A percentile compares a stretch with the other conserved stretches of the same genome.
Evolutionary conservation across 345 rosid species (phyloP).

Genomic region (Zanthoxylum bungeanum): DNA sequence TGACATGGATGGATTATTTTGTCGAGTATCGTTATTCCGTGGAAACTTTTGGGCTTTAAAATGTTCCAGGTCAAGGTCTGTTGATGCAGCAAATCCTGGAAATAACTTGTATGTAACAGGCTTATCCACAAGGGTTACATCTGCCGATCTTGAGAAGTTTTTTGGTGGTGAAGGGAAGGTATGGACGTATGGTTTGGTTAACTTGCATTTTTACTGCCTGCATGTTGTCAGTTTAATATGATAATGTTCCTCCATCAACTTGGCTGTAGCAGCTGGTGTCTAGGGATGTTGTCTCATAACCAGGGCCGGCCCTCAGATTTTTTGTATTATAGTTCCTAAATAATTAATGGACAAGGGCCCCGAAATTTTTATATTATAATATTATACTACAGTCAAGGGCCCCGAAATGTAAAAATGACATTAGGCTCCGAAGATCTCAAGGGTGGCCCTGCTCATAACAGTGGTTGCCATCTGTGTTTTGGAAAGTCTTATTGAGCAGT

Average conservation of each 20-base stretch:
- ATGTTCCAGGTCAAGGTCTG: constrained; percentile 49
- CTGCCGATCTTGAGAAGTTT: constrained; percentile 48
- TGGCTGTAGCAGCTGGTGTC: background rate
- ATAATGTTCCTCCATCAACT: background rate
- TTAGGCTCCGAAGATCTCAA: too few relatives aligned
- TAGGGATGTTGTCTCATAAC: background rate
- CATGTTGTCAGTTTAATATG: background rate
- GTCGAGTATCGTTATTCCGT: background rate
- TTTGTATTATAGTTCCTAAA: too few relatives aligned
- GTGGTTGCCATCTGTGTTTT: background rate
- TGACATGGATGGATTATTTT: background rate
- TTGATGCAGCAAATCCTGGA: constrained; percentile 47
- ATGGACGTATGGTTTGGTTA: constrained; percentile 33
- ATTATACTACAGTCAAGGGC: too few relatives aligned
- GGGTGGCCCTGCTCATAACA: too few relatives aligned
- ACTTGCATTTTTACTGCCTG: background rate
- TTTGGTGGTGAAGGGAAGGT: constrained; percentile 66
- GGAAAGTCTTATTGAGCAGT: background rate
- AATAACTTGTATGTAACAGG: constrained; percentile 70
- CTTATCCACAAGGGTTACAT: constrained; percentile 49
- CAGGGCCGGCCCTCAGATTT: too few relatives aligned
- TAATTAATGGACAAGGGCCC: too few relatives aligned
- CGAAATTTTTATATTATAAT: too few relatives aligned
- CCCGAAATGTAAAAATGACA: too few relatives aligned
- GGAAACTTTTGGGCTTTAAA: background rate